These are phyloP conservation scores for Rutstroemia sp. DNA, from an alignment of 2,329 filamentous ascomycete genomes.

Conservation along the genomic window DNA sequence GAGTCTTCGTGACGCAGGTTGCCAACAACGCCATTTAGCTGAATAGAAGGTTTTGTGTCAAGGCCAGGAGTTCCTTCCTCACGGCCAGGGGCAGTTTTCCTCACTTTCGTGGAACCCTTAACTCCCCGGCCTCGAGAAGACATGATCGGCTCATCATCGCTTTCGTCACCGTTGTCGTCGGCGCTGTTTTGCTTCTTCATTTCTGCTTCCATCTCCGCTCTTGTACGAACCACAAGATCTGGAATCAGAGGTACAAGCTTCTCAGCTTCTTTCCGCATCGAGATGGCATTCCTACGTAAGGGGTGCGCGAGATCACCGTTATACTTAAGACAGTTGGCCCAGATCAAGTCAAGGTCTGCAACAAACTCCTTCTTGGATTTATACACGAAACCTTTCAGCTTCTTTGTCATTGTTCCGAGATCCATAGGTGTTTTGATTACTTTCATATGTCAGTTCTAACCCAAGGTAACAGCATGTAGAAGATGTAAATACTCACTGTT, in stretches of 20 bases:
- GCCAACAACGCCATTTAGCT: slow-evolving; percentile 56
- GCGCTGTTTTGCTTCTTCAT: slow-evolving; percentile 80
- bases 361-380: slow-evolving; percentile 94
- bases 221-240: slow-evolving; percentile 81
- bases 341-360: slow-evolving; percentile 86
- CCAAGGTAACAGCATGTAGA: neutral
- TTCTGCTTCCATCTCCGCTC: slow-evolving; percentile 89
- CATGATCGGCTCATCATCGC: slow-evolving; percentile 97
- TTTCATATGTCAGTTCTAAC: slow-evolving; percentile 40
- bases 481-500: slow-evolving; percentile 52
- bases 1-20: slow-evolving; percentile 62
- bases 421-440: slow-evolving; percentile 98
- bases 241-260: slow-evolving; percentile 94
- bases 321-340: slow-evolving; percentile 94
- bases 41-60: slow-evolving; percentile 66
- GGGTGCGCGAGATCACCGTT: slow-evolving; percentile 86
- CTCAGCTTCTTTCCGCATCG: slow-evolving; percentile 96
- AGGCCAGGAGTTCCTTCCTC: slow-evolving; percentile 72
- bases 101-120: slow-evolving; percentile 56
- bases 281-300: slow-evolving; percentile 83
- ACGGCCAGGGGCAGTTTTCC: slow-evolving; percentile 65
- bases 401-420: slow-evolving; percentile 96
- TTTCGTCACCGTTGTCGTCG: slow-evolving; percentile 77
- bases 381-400: slow-evolving; percentile 72
- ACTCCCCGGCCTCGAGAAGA: slow-evolving; percentile 76